Evolutionary conservation across 2,329 filamentous ascomycete species (phyloP).

Genomic region (Xylariaceae sp.): DNA sequence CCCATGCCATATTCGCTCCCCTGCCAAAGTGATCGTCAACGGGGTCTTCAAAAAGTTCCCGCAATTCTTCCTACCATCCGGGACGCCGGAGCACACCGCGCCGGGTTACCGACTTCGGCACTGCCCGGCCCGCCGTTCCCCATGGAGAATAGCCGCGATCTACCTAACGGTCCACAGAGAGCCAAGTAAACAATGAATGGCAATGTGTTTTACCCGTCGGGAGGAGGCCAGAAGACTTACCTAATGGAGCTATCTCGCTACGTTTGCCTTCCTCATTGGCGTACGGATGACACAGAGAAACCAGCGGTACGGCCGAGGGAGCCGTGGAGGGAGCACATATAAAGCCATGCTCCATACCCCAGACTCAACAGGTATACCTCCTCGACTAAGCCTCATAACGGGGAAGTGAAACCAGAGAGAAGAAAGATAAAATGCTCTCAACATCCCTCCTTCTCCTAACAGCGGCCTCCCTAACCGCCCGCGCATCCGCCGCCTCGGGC

Average conservation of each 20-base stretch:
- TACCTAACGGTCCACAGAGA: too few relatives aligned
- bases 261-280: not conserved
- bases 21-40: not conserved
- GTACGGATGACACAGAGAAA: not conserved
- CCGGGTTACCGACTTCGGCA: slow-evolving; percentile 15
- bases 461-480: slow-evolving; percentile 10
- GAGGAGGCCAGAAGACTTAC: not conserved
- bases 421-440: slow-evolving; percentile 11
- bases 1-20: not conserved
- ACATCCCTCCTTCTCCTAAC: slow-evolving; percentile 16
- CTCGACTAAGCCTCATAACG: not conserved
- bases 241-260: not conserved
- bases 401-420: not conserved
- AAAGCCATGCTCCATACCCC: not conserved
- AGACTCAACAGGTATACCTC: not conserved
- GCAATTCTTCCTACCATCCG: not conserved
- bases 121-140: slow-evolving; percentile 1
- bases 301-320: not conserved
- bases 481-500: slow-evolving; percentile 19
- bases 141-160: not conserved
- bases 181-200: not conserved
- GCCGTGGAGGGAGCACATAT: not conserved
- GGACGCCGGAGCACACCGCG: slow-evolving; percentile 9
- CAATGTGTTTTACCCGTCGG: not conserved
- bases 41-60: not conserved